Base-by-base conservation (phyloP, 768 basidiomycete genomes). In the Pulveroboletus sp. region DNA sequence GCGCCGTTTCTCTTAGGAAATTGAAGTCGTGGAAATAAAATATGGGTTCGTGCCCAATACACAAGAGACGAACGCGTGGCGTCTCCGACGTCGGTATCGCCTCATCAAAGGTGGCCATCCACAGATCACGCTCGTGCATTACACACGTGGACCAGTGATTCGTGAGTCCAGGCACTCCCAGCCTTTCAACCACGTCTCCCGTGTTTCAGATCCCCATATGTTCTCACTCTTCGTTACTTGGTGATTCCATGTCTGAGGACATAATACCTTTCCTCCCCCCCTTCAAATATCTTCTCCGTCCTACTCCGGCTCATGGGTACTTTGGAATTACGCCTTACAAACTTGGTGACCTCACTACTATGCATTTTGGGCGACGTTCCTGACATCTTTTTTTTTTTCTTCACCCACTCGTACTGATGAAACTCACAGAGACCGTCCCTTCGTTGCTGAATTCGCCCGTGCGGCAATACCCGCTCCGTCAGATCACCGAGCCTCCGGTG, bases 111-210 rank as follows among this genome's bases (percentile, higher is more conserved):
- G 86, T 27, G 86, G 87, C 0, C 80, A 87, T 58, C 77, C 82
- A 0, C 79, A 81, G 47, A 76, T 91, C n/a, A 74, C 83, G 15
- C 78, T 92, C 6, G 78, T 89, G 0, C 88, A 92, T 60, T 92
- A 91, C 61, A 74, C 79, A 28, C 80, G 86, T 57, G 85, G 84
- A 5, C 81, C 76, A 10, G 55, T 73, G 8, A 72, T 76, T 40
- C 76, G 87, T 89, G 65, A 67, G 86, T 77, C 58, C 46, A 38
- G 47, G 24, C 49, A 38, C 45, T 17, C 38, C 8, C 8, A 45
- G 13, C 28, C 38, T 41, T 37, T 45, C 26, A 21, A 40, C 50
- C 45, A 24, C 9, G 38, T 28, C 27, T 36, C 24, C 39, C 49
- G 35, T 50, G 60, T 63, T 62, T 59, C 63, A 56, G 60, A 52